Evolutionary conservation across 805 yeast genomes (phyloP).

Genomic region (Kodamaea kakaduensis): DNA sequence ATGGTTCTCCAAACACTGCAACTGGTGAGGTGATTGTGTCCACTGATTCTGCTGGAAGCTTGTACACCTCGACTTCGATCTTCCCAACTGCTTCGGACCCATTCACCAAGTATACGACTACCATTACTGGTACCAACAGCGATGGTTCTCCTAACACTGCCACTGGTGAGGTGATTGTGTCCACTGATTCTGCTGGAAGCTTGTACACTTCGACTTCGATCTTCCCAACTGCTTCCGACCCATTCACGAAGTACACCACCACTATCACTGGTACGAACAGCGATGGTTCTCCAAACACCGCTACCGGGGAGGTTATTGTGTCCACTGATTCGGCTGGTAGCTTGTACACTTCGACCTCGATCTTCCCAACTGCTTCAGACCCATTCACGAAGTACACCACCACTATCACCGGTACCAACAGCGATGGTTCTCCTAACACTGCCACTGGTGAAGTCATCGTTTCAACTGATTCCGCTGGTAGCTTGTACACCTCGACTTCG

Average conservation of each 20-base stretch:
- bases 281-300: conserved; percentile 13
- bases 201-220: conserved; percentile 14
- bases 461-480: conserved; percentile 16
- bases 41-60: conserved; percentile 15
- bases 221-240: background rate
- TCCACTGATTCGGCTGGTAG: conserved; percentile 15
- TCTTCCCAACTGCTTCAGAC: conserved; percentile 1
- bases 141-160: conserved; percentile 15
- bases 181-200: conserved; percentile 16
- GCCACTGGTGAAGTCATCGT: conserved; percentile 20
- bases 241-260: conserved; percentile 8
- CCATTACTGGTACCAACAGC: conserved; percentile 13
- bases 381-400: conserved; percentile 17
- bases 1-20: conserved; percentile 14
- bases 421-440: conserved; percentile 14
- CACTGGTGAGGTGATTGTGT: conserved; percentile 17
- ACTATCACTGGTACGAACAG: conserved; percentile 7
- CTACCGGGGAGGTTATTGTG: conserved; percentile 5
- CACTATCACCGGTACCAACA: conserved; percentile 14
- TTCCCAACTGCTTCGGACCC: background rate
- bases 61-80: conserved; percentile 13
- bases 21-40: conserved; percentile 18
- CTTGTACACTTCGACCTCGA: conserved; percentile 15
- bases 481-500: conserved; percentile 14
- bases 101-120: conserved; percentile 16